phyloP scores from a whole-genome alignment of 2,329 filamentous ascomycete genomes.

The Chaetomium sp. region DNA sequence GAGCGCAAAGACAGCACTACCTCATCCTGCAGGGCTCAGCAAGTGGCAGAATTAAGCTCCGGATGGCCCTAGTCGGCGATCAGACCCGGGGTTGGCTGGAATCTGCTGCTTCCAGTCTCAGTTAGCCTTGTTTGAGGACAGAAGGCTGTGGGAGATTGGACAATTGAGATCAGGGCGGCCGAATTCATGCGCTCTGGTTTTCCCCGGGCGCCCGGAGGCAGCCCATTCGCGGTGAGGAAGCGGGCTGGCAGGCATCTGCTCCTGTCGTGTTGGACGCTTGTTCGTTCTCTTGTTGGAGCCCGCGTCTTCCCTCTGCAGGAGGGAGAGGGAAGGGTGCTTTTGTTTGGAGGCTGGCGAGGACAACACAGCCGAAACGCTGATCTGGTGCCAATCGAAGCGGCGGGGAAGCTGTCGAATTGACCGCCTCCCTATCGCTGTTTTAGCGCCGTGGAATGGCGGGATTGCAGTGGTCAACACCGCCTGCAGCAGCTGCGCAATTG shows the following conservation, averaged over 20 bases:
- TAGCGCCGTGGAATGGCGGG: constrained; percentile 9
- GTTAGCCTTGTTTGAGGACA: constrained; percentile 4
- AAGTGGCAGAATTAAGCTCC: constrained; percentile 16
- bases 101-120: constrained; percentile 10
- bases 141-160: constrained; percentile 26
- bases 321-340: neutral
- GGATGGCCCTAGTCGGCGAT: constrained; percentile 27
- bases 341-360: constrained; percentile 1
- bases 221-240: constrained; percentile 24
- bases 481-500: constrained; percentile 15
- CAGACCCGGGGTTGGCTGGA: constrained; percentile 22
- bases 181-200: constrained; percentile 20
- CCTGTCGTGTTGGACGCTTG: constrained; percentile 17
- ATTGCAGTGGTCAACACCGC: neutral
- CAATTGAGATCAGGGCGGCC: constrained; percentile 23
- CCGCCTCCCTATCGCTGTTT: neutral
- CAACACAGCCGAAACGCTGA: constrained; percentile 21
- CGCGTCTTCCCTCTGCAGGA: neutral
- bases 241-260: constrained; percentile 3
- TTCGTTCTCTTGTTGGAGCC: constrained; percentile 3
- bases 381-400: constrained; percentile 23
- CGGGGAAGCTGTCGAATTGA: neutral
- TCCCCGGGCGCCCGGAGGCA: constrained; percentile 21
- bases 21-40: constrained; percentile 18
- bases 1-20: constrained; percentile 12